A percentile compares a stretch with the other conserved stretches of the same genome.
These are phyloP conservation scores for Glycyrrhiza uralensis DNA, from an alignment of 306 rosid genomes.

Conservation along the genomic window DNA sequence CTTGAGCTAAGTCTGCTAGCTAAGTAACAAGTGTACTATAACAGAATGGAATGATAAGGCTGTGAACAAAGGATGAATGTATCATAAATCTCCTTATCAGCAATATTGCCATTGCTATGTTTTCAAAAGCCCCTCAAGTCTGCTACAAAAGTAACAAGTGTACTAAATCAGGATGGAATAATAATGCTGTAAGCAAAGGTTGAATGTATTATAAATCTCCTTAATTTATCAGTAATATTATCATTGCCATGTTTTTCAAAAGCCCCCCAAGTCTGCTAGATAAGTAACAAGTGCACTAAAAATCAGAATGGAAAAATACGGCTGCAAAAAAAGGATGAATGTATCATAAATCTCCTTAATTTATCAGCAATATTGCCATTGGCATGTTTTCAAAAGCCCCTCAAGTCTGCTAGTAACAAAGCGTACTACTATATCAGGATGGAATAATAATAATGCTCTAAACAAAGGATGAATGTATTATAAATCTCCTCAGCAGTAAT, in stretches of 20 bases:
- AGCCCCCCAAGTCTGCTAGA: background rate
- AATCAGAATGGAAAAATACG: background rate
- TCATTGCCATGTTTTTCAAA: background rate
- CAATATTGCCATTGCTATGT: background rate
- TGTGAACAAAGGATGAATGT: background rate
- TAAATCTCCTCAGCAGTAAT: background rate
- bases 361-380: too few species aligned
- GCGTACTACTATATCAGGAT: background rate
- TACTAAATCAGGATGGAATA: background rate
- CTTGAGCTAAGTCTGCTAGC: slow-evolving; percentile 1
- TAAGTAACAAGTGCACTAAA: background rate
- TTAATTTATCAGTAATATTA: background rate
- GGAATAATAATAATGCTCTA: background rate
- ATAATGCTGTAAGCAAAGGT: background rate
- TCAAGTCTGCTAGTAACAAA: background rate
- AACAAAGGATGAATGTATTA: background rate
- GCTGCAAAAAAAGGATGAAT: background rate
- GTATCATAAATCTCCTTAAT: background rate
- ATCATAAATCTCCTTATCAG: background rate
- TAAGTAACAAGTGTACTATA: background rate
- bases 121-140: background rate
- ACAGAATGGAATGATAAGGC: background rate
- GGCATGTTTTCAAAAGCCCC: background rate
- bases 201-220: background rate
- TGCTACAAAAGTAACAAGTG: background rate